These are phyloP conservation scores for Isoetes engelmannii DNA, from an alignment of 83 land plant species.

Conservation along the genomic window DNA sequence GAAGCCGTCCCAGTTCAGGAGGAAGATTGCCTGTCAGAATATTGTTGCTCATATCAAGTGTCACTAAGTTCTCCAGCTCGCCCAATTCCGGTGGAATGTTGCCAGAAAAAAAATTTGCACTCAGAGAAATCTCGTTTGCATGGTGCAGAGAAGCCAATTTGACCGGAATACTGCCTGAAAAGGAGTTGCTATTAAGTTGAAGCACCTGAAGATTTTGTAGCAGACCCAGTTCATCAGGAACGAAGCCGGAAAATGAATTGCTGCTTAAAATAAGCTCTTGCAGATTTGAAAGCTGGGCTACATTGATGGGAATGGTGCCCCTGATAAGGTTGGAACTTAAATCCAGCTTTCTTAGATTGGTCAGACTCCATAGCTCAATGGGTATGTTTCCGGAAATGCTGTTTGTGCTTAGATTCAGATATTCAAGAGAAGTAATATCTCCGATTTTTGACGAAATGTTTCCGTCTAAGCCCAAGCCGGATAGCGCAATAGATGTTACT, in stretches of 20 bases:
- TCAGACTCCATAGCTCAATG: neutral
- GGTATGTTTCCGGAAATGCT: slow-evolving; percentile 17
- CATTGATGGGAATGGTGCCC: neutral
- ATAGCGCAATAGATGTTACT: slow-evolving; percentile 17
- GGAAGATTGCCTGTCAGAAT: slow-evolving; percentile 24
- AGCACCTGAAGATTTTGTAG: slow-evolving; percentile 6
- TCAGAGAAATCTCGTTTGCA: slow-evolving; percentile 19
- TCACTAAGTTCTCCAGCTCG: neutral
- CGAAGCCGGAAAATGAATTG: neutral
- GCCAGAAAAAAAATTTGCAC: slow-evolving; percentile 28
- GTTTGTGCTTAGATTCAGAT: slow-evolving; percentile 9
- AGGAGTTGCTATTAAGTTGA: slow-evolving; percentile 23
- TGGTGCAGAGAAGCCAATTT: slow-evolving; percentile 12
- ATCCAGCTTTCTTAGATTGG: slow-evolving; percentile 22
- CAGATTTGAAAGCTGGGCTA: neutral
- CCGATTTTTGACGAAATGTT: slow-evolving; percentile 16
- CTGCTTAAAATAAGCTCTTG: slow-evolving; percentile 12
- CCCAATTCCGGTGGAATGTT: slow-evolving; percentile 9
- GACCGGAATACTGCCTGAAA: slow-evolving; percentile 24
- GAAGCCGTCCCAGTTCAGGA: slow-evolving; percentile 15
- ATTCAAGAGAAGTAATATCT: neutral
- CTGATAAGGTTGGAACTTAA: slow-evolving; percentile 21
- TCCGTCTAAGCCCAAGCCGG: slow-evolving; percentile 15
- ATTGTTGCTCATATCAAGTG: slow-evolving; percentile 25
- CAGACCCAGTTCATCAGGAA: neutral